These are phyloP conservation scores for Pharus latifolius DNA, from an alignment of 176 grass and related monocot genomes.

Conservation along the genomic window DNA sequence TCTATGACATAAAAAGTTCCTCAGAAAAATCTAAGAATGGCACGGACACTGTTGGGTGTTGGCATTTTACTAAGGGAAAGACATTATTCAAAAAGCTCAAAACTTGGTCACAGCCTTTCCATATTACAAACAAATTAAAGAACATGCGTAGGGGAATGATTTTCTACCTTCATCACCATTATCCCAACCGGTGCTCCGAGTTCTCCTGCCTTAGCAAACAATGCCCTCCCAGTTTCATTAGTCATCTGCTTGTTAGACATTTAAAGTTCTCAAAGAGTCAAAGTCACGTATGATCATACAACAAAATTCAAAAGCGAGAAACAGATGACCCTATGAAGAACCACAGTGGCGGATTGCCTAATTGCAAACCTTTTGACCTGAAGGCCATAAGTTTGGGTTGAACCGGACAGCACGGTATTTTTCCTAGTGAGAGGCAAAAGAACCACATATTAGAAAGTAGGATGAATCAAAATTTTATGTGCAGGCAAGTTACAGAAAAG, in stretches of 20 bases:
- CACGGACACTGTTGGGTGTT: no score
- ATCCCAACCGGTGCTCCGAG: conserved; percentile 78
- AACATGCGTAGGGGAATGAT: neutral
- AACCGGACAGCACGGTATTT: conserved; percentile 76
- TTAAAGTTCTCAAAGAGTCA: conserved; percentile 1
- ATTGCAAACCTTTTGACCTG: conserved; percentile 73
- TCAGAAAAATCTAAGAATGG: no score
- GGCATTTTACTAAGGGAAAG: neutral
- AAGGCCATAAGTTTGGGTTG: conserved; percentile 84
- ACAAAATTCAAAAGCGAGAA: neutral
- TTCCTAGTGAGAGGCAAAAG: conserved; percentile 38
- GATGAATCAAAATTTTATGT: neutral
- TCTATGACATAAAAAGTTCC: neutral
- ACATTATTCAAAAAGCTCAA: neutral
- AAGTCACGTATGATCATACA: conserved; percentile 6
- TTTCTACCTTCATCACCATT: conserved; percentile 68
- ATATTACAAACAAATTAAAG: neutral
- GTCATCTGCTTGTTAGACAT: conserved; percentile 47
- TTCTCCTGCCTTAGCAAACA: conserved; percentile 81
- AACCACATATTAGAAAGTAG: neutral
- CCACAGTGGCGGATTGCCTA: neutral
- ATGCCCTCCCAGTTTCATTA: conserved; percentile 73
- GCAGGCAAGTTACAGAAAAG: neutral
- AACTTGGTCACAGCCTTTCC: neutral
- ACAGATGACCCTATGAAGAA: neutral